A percentile compares a stretch with the other conserved stretches of the same genome.
Conservation (phyloP, 176 grass and related monocot species). For the Echinochloa phyllopogon region DNA sequence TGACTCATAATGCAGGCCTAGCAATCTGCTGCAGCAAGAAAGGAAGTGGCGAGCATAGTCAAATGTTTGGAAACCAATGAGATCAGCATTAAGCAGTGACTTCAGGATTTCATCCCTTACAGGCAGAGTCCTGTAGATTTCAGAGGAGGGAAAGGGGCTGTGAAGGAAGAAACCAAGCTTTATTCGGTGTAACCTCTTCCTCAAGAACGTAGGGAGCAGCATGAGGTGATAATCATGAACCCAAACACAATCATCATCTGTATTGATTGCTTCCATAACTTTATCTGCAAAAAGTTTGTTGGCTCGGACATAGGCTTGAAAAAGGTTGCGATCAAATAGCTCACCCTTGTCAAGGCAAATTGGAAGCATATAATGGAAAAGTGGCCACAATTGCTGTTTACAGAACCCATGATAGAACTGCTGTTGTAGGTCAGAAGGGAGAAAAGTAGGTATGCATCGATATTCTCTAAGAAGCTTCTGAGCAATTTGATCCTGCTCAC, state of each 20-base stretch:
- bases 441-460: conserved; percentile 87
- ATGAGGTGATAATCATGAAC: conserved; percentile 99
- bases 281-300: conserved; percentile 96
- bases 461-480: conserved; percentile 78
- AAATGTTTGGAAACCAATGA: conserved; percentile 97
- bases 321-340: conserved; percentile 77
- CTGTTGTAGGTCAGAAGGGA: conserved; percentile 68
- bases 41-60: conserved; percentile 95
- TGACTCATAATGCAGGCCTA: conserved; percentile 83
- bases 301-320: conserved; percentile 87
- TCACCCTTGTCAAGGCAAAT: conserved; percentile 92
- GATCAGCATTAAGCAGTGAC: conserved; percentile 87
- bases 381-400: conserved; percentile 91
- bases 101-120: conserved; percentile 95
- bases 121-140: conserved; percentile 90
- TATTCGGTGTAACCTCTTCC: conserved; percentile 75
- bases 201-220: conserved; percentile 93
- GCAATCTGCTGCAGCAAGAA: conserved; percentile 89
- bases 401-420: conserved; percentile 96
- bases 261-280: conserved; percentile 92
- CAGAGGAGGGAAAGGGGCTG: conserved; percentile 83
- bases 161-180: conserved; percentile 92
- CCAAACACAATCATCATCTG: conserved; percentile 94
- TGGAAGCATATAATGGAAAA: conserved; percentile 97
- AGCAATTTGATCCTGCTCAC: conserved; percentile 82